These are phyloP conservation scores for Miscanthus sacchariflorus DNA, from an alignment of 202 grass and related monocot species.

Conservation along the genomic window DNA sequence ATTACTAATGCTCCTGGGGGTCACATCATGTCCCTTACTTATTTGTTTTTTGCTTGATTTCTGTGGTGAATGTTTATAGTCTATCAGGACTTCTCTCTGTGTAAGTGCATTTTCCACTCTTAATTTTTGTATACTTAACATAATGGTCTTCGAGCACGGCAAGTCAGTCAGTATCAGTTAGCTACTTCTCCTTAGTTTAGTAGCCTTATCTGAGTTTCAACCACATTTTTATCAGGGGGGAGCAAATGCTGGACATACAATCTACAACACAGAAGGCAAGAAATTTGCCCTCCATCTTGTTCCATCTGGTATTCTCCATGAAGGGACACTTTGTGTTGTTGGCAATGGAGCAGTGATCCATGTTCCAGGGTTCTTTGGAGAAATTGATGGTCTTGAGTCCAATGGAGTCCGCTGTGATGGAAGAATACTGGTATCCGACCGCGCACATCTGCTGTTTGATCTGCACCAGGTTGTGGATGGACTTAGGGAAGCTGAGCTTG, in stretches of 20 bases:
- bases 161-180: background rate
- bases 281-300: conserved; percentile 90
- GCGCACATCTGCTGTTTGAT: conserved; percentile 84
- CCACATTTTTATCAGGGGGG: conserved; percentile 64
- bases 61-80: background rate
- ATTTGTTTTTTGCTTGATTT: conserved; percentile 8
- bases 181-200: background rate
- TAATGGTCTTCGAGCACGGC: background rate
- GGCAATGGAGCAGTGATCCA: conserved; percentile 85
- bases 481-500: conserved; percentile 79
- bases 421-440: conserved; percentile 78
- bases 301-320: conserved; percentile 83
- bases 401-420: conserved; percentile 71
- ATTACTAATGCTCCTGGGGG: conserved; percentile 11
- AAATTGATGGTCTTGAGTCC: conserved; percentile 82
- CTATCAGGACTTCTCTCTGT: background rate
- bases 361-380: conserved; percentile 77
- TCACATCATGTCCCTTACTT: background rate
- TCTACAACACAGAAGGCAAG: conserved; percentile 85
- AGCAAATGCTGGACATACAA: conserved; percentile 92
- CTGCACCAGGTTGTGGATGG: conserved; percentile 82
- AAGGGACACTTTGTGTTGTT: conserved; percentile 74
- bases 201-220: conserved; percentile 41
- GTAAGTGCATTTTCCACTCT: background rate
- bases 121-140: background rate